A percentile compares a stretch with the other conserved stretches of the same genome.
Evolutionary conservation across 1,284 basidiomycete genomes (phyloP).

Genomic region (Pisolithus thermaeus): DNA sequence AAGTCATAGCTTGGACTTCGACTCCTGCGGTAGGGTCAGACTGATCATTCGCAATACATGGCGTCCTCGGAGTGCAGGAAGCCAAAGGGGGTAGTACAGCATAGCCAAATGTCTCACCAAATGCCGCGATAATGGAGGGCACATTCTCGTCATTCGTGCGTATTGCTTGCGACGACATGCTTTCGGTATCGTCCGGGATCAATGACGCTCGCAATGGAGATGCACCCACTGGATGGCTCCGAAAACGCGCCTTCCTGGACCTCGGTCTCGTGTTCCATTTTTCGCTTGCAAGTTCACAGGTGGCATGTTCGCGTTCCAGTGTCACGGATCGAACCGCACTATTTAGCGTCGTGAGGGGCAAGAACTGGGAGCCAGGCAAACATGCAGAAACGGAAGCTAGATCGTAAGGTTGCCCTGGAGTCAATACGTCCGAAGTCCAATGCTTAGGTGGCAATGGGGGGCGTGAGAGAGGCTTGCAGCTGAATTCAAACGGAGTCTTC

Average conservation of each 20-base stretch:
- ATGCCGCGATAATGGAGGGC: background rate
- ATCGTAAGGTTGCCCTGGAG: background rate
- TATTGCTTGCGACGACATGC: background rate
- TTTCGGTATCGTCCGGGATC: background rate
- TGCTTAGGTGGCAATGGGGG: constrained; percentile 18
- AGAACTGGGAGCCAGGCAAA: constrained; percentile 17
- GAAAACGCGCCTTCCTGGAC: constrained; percentile 11
- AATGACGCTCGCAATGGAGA: constrained; percentile 1
- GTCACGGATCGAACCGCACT: too few species aligned
- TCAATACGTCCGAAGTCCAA: constrained; percentile 4
- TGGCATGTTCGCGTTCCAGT: background rate
- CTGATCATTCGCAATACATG: constrained; percentile 2
- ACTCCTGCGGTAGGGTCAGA: background rate
- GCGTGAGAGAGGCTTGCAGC: constrained; percentile 13
- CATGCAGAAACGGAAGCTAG: background rate
- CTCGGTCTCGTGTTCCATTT: constrained; percentile 1
- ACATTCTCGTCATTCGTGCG: background rate
- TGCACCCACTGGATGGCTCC: constrained; percentile 5
- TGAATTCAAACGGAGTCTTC: constrained; percentile 8
- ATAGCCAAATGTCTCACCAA: background rate
- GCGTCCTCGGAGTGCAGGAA: too few species aligned
- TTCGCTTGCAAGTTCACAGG: constrained; percentile 1
- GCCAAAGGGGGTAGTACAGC: background rate
- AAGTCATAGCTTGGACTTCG: background rate
- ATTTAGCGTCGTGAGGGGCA: constrained; percentile 9